Conservation (phyloP, 116 monocot species). For the Papilionanthe hybrid region DNA sequence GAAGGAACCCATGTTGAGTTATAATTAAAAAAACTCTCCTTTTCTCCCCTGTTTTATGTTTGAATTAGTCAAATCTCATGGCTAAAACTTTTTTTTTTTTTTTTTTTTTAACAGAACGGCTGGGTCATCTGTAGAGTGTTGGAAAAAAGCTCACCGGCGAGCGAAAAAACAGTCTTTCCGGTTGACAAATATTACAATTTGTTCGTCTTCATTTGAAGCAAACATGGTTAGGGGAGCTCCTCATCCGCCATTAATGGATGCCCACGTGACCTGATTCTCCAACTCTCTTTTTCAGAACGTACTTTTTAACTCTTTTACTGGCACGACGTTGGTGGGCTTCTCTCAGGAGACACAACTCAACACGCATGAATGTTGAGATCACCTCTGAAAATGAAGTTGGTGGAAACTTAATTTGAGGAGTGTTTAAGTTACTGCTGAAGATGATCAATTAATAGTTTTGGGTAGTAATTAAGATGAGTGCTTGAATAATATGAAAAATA, state of each 20-base stretch:
- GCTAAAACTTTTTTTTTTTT: neutral
- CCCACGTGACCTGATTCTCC: constrained; percentile 66
- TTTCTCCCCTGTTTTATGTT: too few species aligned
- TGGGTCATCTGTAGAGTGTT: constrained; percentile 70
- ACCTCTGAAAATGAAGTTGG: too few species aligned
- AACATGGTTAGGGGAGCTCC: neutral
- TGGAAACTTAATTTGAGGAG: too few species aligned
- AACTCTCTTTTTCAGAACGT: too few species aligned
- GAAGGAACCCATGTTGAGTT: constrained; percentile 38
- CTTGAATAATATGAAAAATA: too few species aligned
- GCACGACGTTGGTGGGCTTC: too few species aligned
- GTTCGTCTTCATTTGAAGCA: neutral
- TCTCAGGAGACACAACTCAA: too few species aligned
- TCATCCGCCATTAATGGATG: constrained; percentile 16
- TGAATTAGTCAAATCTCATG: neutral
- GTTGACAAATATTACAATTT: neutral
- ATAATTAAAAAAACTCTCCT: constrained; percentile 31
- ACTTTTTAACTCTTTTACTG: too few species aligned
- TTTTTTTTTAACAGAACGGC: constrained; percentile 26
- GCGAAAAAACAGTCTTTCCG: constrained; percentile 10
- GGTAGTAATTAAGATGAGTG: too few species aligned
- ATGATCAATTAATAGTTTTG: too few species aligned
- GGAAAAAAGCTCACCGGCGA: constrained; percentile 23
- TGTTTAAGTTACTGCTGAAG: too few species aligned
- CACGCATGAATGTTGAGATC: too few species aligned